Conservation (phyloP, 257 asterid genomes). For the Solanum raphanifolium region DNA sequence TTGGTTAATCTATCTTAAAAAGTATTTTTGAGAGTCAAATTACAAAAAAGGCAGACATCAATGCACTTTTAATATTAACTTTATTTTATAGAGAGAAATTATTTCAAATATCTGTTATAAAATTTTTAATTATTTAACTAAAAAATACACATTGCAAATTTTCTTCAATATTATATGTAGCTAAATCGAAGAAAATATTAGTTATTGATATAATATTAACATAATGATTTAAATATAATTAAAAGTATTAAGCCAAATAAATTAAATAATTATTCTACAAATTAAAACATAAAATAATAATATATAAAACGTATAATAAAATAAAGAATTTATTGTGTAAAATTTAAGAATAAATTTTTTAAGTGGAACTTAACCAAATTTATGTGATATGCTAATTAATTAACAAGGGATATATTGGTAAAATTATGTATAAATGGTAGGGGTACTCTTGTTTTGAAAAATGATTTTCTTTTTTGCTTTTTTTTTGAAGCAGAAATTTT, state of each 20-base stretch:
- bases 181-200: neutral
- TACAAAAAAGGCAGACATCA: neutral
- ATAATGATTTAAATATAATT: neutral
- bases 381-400: neutral
- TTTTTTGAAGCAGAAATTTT: fast-evolving
- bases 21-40: neutral
- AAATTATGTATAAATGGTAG: neutral
- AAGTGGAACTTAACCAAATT: neutral
- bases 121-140: too few species aligned
- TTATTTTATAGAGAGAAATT: too few species aligned
- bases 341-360: neutral
- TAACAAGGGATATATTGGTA: neutral
- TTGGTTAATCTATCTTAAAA: neutral
- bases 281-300: too few species aligned
- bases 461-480: neutral
- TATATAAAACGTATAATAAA: neutral
- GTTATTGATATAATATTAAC: neutral
- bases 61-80: too few species aligned
- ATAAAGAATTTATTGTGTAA: neutral
- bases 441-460: neutral
- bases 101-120: too few species aligned
- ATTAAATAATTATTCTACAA: neutral
- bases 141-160: neutral
- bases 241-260: neutral
- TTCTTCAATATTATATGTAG: neutral